Percentiles rank a stretch among this genome's conserved stretches.
Evolutionary conservation across 805 yeast genomes (phyloP).

Genomic region (Cephaloascus albidus): DNA sequence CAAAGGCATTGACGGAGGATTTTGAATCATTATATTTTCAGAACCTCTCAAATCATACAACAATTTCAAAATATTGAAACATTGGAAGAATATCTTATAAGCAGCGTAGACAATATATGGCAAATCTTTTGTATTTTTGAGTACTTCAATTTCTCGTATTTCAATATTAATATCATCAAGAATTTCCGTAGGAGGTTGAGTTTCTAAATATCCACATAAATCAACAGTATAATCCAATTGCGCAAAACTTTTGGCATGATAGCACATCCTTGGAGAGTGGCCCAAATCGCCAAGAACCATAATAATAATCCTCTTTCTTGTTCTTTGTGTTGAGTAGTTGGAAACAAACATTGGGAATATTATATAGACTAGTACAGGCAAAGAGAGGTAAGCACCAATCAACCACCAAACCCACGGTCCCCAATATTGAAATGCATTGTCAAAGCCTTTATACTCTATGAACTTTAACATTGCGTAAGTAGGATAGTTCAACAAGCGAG

Average conservation of each 20-base stretch:
- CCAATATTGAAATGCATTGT: conserved; percentile 11
- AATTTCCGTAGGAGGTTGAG: conserved; percentile 40
- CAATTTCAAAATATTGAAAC: conserved; percentile 32
- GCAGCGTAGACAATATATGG: conserved; percentile 53
- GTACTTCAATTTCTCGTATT: conserved; percentile 34
- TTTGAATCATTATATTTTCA: conserved; percentile 67
- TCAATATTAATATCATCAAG: conserved; percentile 41
- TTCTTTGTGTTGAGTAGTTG: not conserved
- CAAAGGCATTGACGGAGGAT: conserved; percentile 90
- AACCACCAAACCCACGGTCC: conserved; percentile 28
- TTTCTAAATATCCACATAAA: conserved; percentile 74
- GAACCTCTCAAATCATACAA: conserved; percentile 51
- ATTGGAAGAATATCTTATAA: conserved; percentile 51
- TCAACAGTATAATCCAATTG: conserved; percentile 64
- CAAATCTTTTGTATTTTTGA: conserved; percentile 25
- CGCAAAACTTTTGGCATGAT: conserved; percentile 80
- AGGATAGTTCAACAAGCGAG: too few species aligned
- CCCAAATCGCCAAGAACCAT: conserved; percentile 90
- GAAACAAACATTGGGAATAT: conserved; percentile 18
- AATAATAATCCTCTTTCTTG: conserved; percentile 50
- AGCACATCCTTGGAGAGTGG: conserved; percentile 89
- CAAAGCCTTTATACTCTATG: conserved; percentile 11
- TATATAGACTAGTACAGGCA: conserved; percentile 24
- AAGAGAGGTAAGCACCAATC: conserved; percentile 18
- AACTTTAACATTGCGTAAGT: conserved; percentile 1